Base-by-base conservation (phyloP, 441 rosid genomes). In the Macaranga tanarius region DNA sequence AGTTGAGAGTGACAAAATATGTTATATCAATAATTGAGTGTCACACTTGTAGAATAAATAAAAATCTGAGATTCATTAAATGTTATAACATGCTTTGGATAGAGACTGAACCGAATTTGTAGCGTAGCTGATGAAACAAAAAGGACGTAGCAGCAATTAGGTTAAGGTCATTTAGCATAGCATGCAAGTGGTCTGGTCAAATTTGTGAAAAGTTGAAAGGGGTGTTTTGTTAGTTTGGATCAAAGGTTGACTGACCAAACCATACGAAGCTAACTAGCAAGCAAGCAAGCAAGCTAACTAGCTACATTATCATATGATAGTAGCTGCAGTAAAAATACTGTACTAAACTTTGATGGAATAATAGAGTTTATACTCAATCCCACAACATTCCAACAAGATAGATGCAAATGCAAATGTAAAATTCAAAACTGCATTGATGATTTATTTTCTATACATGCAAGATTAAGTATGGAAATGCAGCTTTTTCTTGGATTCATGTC, bases 301-400 rank as follows among this genome's bases (percentile, higher is more conserved):
- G 38, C 38, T 34, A 3, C 7, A 34, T 34, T 34, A n/a, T 3
- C 38, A 34, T 34, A 34, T 4, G 38, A 34, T 34, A 34, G 38
- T 34, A 4, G 38, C 38, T 5, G 12, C 47, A 42, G 47, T 42
- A 42, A 7, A 5, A 42, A 10, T 7, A 42, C 0, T 42, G 47
- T 42, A 42, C 47, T 42, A 34, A 34, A 34, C 38, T 34, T 34
- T 5, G 38, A 34, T 34, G 38, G 38, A 34, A 34, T 34, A 34
- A 3, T 34, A 4, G 38, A 34, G 38, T 34, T 34, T 7, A 34
- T 34, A 34, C 38, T 34, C 38, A 34, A 34, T 34, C 38, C 7
- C 71, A 56, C 62, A 38, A 68, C 23, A 69, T 25, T 62, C 61
- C 67, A 67, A 52, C 52, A 17, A 62, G 79, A 20, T 61, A 52